Evolutionary conservation across 1,284 basidiomycete species (phyloP), one percentile per base, ranked within the genome.

Genomic region (Malassezia dermatis): DNA sequence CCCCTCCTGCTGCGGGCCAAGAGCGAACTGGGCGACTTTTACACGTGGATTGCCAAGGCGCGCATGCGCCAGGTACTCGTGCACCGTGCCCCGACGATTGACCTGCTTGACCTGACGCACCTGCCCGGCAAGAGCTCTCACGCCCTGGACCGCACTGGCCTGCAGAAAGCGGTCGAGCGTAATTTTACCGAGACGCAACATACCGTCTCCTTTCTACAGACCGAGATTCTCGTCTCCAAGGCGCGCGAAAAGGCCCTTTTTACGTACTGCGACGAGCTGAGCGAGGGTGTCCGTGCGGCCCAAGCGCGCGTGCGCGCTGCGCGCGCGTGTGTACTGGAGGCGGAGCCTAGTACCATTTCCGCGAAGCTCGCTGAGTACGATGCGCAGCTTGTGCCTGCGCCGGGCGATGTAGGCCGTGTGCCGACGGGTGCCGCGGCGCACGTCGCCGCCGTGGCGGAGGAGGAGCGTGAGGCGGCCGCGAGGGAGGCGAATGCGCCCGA

Each of bases 161-260:
- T 71, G 23, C 61, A 67, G 44, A 56, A 56, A 27, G 58, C 61
- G 21, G 53, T 71, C 48, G 68, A 71, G 46, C 52, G 44, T 3
- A 63, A 61, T 12, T 71, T 67, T 42, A 58, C 62, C 4, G 62
- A 71, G 48, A 53, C 56, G 13, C 63, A 61, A 26, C 43, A 40
- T 48, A 49, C 59, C n/a, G 44, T 56, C n/a, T 48, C 58, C 2
- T 67, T 56, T 34, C 51, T 63, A 19, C 56, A 58, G 37, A 43
- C 43, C 23, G 66, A 67, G 39, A 60, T 66, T 39, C 39, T 44
- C 30, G 17, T 41, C 6, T 47, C 44, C 15, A n/a, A 40, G n/a
- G 40, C 28, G 19, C 48, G 54, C 27, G 54, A 56, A 19, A 45
- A 42, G 21, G 42, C 34, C 21, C 30, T 51, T 3, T 19, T n/a